Base-by-base conservation (phyloP, 2,329 filamentous ascomycete species). In the Pseudogymnoascus sp. region DNA sequence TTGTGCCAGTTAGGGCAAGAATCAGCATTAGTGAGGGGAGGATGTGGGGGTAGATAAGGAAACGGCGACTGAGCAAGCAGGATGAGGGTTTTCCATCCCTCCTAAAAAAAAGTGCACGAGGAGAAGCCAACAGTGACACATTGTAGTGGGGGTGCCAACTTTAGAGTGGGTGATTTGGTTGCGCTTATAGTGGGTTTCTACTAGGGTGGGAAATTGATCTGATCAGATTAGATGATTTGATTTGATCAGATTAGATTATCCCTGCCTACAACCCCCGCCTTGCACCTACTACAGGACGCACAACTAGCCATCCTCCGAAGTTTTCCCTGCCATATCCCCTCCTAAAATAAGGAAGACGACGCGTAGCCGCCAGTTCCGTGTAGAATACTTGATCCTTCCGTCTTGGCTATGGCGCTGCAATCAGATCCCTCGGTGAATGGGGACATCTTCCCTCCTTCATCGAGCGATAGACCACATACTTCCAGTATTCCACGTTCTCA, bases 221-320 rank as follows among this genome's bases (percentile, higher is more conserved):
- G 46, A 56, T 56, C 26, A 56, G 46, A 56, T 56, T 8, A 33
- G 46, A 56, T 56, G 46, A 33, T 56, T 31, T 56, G 46, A 56
- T 56, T 56, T 56, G 46, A 56, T 56, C 46, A 56, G 46, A 56
- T 56, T 56, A 56, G 46, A 56, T 56, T 12, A 33, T 28, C 43
- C 24, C 43, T 50, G 43, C 4, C 14, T 50, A 16, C 3, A 16
- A 19, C 26, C 46, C 46, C 14, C 26, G 16, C 43, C 8, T 14
- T 10, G 6, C 26, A 16, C 46, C 46, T 56, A 16, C 14, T 50
- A 28, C 28, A 50, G 43, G 24, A 16, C 4, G 7, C 12, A 28
- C 24, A n/a, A 50, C 6, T n/a, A 12, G 12, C 43, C 22, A 46
- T 14, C 12, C 19, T 26, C 41, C 22, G 41, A 46, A 46, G 12